A percentile compares a stretch with the other conserved stretches of the same genome.
Conservation (phyloP, 2,329 filamentous ascomycete genomes). For the Cladophialophora psammophila region DNA sequence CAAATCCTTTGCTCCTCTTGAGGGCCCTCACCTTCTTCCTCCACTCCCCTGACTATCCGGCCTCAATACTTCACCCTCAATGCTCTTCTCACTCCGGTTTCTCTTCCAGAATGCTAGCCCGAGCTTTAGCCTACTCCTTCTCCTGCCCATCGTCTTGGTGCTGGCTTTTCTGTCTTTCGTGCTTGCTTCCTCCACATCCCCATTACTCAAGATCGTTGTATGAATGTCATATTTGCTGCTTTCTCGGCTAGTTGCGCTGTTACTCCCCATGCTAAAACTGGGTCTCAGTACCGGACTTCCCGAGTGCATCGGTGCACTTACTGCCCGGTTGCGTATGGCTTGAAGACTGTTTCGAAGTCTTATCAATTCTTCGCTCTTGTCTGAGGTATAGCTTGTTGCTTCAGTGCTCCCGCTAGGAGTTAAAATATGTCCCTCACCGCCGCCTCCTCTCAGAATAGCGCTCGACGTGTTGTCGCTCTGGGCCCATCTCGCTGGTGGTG, state of each 20-base stretch:
- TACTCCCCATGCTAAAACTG: slow-evolving; percentile 39
- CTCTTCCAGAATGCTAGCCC: slow-evolving; percentile 39
- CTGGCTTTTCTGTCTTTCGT: slow-evolving; percentile 34
- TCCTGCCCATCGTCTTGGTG: slow-evolving; percentile 35
- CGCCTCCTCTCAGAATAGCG: slow-evolving; percentile 23
- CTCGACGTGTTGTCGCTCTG: slow-evolving; percentile 21
- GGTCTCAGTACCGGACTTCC: slow-evolving; percentile 28
- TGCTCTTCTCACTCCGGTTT: slow-evolving; percentile 32
- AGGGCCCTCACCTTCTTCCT: slow-evolving; percentile 10
- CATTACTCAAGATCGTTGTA: slow-evolving; percentile 38
- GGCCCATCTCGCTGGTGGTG: slow-evolving; percentile 16
- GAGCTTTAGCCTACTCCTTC: slow-evolving; percentile 38
- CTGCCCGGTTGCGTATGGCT: slow-evolving; percentile 34
- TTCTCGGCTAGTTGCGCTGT: slow-evolving; percentile 37
- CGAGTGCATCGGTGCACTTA: slow-evolving; percentile 34
- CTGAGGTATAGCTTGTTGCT: slow-evolving; percentile 33
- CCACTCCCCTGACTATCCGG: slow-evolving; percentile 31
- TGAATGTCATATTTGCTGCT: slow-evolving; percentile 40
- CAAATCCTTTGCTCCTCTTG: background rate
- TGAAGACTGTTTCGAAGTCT: slow-evolving; percentile 33
- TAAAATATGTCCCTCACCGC: slow-evolving; percentile 25
- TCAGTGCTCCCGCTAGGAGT: slow-evolving; percentile 34
- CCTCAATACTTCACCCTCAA: slow-evolving; percentile 22
- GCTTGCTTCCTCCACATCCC: slow-evolving; percentile 30
- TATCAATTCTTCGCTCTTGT: slow-evolving; percentile 30